phyloP scores from a whole-genome alignment of 768 basidiomycete genomes.

The Russula sp. region DNA sequence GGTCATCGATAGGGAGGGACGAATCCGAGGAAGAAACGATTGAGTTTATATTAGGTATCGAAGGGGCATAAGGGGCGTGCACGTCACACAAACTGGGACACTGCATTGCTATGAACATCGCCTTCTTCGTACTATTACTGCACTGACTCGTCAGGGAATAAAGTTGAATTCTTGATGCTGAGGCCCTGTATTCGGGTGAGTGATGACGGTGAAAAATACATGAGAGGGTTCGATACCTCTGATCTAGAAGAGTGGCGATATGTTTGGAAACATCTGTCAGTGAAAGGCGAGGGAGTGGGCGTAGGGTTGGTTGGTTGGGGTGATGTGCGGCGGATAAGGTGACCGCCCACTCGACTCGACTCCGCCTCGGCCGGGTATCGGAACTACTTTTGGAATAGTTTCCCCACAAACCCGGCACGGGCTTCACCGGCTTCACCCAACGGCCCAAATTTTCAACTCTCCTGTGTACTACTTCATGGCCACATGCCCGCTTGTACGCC shows the following conservation, averaged over 20 bases:
- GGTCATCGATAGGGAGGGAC: neutral
- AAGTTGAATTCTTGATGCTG: neutral
- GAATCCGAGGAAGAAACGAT: neutral
- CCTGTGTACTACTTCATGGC: neutral
- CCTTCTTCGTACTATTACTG: neutral
- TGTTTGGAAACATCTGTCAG: neutral
- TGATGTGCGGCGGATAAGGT: neutral
- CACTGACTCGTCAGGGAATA: neutral
- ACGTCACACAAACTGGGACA: slow-evolving; percentile 10
- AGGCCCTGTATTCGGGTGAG: neutral
- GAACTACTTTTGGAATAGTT: no score
- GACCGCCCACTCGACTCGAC: no score
- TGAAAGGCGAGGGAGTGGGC: no score
- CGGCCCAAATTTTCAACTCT: neutral
- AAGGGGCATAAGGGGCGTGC: slow-evolving; percentile 8
- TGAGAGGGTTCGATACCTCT: neutral
- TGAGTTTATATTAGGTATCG: slow-evolving; percentile 11
- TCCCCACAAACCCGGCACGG: no score
- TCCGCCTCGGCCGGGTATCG: no score
- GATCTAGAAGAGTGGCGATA: neutral
- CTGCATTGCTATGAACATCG: slow-evolving; percentile 1
- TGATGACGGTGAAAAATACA: neutral
- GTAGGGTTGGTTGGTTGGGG: neutral
- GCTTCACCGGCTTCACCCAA: neutral
- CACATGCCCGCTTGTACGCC: neutral